Conservation (phyloP, 345 rosid genomes). For the Cardamine chenopodiifolia region DNA sequence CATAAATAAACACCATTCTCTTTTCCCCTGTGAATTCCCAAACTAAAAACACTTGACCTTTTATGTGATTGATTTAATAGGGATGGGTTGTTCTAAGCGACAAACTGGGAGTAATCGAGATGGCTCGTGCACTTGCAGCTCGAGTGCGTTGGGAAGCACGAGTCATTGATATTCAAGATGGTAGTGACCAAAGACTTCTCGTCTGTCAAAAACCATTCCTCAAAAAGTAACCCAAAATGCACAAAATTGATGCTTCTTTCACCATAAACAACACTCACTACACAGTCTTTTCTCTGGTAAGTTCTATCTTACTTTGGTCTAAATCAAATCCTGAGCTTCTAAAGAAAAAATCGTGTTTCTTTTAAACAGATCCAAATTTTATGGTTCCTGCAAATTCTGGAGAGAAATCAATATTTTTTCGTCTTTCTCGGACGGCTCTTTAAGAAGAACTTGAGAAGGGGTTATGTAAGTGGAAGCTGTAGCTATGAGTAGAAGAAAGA, state of each 20-base stretch:
- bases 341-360: not conserved
- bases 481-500: conserved; percentile 39
- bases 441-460: conserved; percentile 21
- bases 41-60: not conserved
- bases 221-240: conserved; percentile 55
- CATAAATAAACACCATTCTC: conserved; percentile 10
- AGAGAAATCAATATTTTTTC: conserved; percentile 13
- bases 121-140: conserved; percentile 73
- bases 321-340: not conserved
- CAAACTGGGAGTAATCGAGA: conserved; percentile 74
- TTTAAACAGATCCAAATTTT: conserved; percentile 20
- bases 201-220: conserved; percentile 94
- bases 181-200: conserved; percentile 91
- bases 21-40: not conserved
- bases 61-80: conserved; percentile 44
- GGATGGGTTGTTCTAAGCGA: conserved; percentile 92
- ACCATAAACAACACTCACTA: conserved; percentile 38
- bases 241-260: conserved; percentile 3
- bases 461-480: conserved; percentile 42
- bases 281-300: conserved; percentile 34
- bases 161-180: conserved; percentile 91
- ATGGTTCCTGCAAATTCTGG: conserved; percentile 32
- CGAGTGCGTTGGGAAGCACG: conserved; percentile 98
- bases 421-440: not conserved
- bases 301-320: conserved; percentile 6